Base-by-base conservation (phyloP, 1,139 yeast species). In the Yamadazyma jaroonii region DNA sequence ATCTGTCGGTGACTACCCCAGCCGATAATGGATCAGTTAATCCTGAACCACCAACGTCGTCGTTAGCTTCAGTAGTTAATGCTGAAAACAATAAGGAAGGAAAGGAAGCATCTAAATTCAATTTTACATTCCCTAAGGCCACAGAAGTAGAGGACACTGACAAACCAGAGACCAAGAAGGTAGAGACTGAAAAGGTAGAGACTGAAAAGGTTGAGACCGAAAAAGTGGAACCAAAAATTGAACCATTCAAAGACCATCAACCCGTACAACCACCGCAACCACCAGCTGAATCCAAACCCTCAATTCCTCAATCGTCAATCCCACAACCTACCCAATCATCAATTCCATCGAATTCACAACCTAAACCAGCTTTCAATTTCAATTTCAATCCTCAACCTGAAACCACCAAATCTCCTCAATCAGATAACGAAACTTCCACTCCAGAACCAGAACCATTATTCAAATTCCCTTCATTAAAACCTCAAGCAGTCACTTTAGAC, bases 401-500 rank as follows among this genome's bases (percentile, higher is more conserved):
- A 9, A 3, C 11, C 30, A 8, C 9, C 11, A 28, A 28, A 9
- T 10, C 20, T 3, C 3, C 6, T 13, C 20, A 13, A 27, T 6
- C 13, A 6, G 15, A 10, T 5, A 25, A 10, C 10, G 14, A 27
- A 27, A 14, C n/a, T 27, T 7, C 17, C 14, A 27, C 17, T 13
- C 12, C 27, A 9, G 27, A 25, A 17, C 20, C 20, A 4, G 27
- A 15, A 4, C 13, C 27, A 3, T 21, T 15, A 20, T 40, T 41
- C 31, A 28, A 28, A 17, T 41, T 41, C 25, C 44, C 44, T 7
- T 12, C 28, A n/a, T 26, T 41, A 4, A 28, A 21, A 10, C 30
- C 39, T 11, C 25, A 36, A 23, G 32, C 37, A 7, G 62, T 53
- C 14, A 37, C 31, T 2, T 48, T 65, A 33, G 60, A 67, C 39